Evolutionary conservation across 176 grass and related monocot species (phyloP).

Genomic region (Areca catechu): DNA sequence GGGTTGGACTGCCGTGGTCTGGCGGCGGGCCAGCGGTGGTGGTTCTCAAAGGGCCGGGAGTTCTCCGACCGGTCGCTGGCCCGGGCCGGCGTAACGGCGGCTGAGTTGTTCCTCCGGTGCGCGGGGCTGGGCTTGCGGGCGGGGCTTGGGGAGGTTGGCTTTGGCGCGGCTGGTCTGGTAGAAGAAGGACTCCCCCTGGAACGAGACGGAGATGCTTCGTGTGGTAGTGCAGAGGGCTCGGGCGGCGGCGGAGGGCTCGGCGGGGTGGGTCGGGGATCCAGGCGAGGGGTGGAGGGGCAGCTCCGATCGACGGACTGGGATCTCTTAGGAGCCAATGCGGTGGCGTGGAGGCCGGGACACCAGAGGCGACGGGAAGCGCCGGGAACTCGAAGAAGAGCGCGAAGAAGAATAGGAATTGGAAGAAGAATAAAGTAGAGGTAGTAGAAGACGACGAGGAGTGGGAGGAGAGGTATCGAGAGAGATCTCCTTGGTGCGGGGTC

Average conservation of each 20-base stretch:
- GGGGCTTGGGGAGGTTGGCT: conserved; percentile 13
- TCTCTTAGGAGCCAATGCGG: conserved; percentile 20
- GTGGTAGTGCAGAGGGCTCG: conserved; percentile 24
- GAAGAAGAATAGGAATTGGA: conserved; percentile 22
- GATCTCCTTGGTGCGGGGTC: conserved; percentile 31
- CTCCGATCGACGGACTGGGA: conserved; percentile 31
- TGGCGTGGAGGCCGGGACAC: conserved; percentile 18
- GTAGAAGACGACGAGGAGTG: conserved; percentile 20
- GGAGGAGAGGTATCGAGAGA: conserved; percentile 34
- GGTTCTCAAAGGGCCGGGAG: conserved; percentile 13
- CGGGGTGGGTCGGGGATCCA: conserved; percentile 14
- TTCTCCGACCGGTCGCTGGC: conserved; percentile 10
- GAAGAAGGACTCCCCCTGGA: conserved; percentile 46
- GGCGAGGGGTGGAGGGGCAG: conserved; percentile 22
- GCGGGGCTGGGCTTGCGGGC: conserved; percentile 16
- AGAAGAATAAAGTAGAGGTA: conserved; percentile 24
- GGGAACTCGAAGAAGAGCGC: conserved; percentile 9
- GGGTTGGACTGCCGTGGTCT: too few species aligned
- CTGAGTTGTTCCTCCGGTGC: conserved; percentile 8
- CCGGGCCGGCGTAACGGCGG: conserved; percentile 5
- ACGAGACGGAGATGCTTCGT: conserved; percentile 40
- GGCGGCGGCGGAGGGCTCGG: conserved; percentile 16
- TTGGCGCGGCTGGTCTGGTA: conserved; percentile 41
- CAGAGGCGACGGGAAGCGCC: conserved; percentile 35
- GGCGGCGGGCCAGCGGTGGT: background rate